phyloP scores from a whole-genome alignment of 192 early-diverging fungal species.

The Podila horticola region DNA sequence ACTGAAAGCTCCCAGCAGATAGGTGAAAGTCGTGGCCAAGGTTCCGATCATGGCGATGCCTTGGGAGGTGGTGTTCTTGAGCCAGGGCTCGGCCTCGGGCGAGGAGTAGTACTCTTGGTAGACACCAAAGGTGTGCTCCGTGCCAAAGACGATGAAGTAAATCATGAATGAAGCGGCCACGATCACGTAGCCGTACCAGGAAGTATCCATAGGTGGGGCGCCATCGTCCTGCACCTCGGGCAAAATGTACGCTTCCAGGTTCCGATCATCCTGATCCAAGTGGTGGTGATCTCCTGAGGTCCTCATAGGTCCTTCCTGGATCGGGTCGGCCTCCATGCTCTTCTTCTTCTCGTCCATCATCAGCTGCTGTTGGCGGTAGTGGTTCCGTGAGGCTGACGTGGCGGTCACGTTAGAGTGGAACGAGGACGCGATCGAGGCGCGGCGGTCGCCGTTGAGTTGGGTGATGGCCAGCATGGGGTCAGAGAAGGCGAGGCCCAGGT shows the following conservation, averaged over 20 bases:
- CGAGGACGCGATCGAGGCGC: constrained; percentile 40
- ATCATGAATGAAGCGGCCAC: constrained; percentile 30
- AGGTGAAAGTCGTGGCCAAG: constrained; percentile 45
- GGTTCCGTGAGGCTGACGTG: constrained; percentile 3
- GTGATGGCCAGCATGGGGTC: constrained; percentile 50
- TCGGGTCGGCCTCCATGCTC: neutral
- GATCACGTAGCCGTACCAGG: constrained; percentile 49
- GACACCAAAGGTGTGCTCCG: constrained; percentile 48
- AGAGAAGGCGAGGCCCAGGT: constrained; percentile 37
- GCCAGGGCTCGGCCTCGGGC: constrained; percentile 30
- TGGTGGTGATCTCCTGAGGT: neutral
- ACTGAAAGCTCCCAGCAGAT: constrained; percentile 34
- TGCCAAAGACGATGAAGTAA: constrained; percentile 50
- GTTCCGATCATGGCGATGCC: constrained; percentile 45
- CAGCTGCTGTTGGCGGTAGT: constrained; percentile 14
- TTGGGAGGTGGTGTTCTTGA: constrained; percentile 13
- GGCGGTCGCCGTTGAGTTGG: constrained; percentile 30
- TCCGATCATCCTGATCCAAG: neutral
- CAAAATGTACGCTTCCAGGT: constrained; percentile 19
- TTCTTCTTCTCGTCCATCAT: constrained; percentile 3
- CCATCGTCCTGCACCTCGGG: constrained; percentile 21
- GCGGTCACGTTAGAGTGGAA: constrained; percentile 25
- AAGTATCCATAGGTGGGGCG: constrained; percentile 39
- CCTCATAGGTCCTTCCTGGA: neutral
- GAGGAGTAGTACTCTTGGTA: constrained; percentile 46